Evolutionary conservation across 2,329 filamentous ascomycete genomes (phyloP).

Genomic region (Trichoderma lentiforme): DNA sequence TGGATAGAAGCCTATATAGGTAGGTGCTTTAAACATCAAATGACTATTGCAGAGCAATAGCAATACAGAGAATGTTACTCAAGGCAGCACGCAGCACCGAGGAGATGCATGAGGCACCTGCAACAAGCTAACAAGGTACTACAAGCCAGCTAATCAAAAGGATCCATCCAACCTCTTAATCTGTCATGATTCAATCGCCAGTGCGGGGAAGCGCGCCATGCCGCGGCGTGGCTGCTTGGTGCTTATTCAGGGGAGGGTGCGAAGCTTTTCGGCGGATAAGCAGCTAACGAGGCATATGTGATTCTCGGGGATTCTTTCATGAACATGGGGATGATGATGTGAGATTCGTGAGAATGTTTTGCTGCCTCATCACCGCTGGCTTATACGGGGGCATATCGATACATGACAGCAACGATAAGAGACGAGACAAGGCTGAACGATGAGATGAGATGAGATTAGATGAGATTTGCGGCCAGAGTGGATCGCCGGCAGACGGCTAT

Average conservation of each 20-base stretch:
- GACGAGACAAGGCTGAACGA: not conserved
- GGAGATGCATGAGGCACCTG: not conserved
- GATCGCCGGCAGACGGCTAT: not conserved
- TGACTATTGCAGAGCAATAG: not conserved
- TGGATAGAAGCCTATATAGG: not conserved
- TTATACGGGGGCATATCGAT: not conserved
- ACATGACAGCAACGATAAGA: not conserved
- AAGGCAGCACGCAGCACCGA: not conserved
- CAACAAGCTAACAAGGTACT: not conserved
- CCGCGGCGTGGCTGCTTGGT: slow-evolving; percentile 1
- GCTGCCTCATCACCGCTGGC: not conserved
- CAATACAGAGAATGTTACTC: not conserved
- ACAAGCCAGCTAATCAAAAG: too few relatives aligned
- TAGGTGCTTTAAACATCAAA: not conserved
- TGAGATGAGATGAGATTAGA: not conserved
- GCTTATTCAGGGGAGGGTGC: not conserved
- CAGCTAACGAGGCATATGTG: not conserved
- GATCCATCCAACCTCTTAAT: not conserved
- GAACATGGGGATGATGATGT: not conserved
- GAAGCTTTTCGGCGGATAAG: slow-evolving; percentile 4
- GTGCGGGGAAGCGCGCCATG: slow-evolving; percentile 11
- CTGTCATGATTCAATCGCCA: slow-evolving; percentile 1
- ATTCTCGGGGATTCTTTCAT: not conserved
- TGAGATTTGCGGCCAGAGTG: not conserved
- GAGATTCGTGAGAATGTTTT: not conserved